These are phyloP conservation scores for Coniophora puteana DNA, from an alignment of 1,284 basidiomycete species.

Conservation along the genomic window DNA sequence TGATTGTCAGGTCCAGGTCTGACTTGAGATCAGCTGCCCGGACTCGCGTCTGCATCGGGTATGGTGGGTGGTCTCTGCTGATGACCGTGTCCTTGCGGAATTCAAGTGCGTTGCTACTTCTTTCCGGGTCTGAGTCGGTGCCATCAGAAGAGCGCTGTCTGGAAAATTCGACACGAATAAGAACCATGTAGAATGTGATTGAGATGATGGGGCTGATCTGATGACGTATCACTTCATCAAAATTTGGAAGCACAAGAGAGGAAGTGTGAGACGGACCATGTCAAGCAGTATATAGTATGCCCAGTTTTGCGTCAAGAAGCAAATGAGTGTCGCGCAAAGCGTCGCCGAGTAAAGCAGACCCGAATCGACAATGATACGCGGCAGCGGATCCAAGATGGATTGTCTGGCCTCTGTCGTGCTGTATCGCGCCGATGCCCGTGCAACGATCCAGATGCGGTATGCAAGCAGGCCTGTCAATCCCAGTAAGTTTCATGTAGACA, in stretches of 20 bases:
- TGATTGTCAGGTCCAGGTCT: too few relatives aligned
- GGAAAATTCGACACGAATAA: slow-evolving; percentile 16
- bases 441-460: slow-evolving; percentile 15
- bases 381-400: slow-evolving; percentile 18
- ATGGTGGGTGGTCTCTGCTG: too few relatives aligned
- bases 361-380: slow-evolving; percentile 30
- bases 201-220: slow-evolving; percentile 17
- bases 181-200: slow-evolving; percentile 18
- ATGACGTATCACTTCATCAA: too few relatives aligned
- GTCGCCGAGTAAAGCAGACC: slow-evolving; percentile 30
- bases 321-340: slow-evolving; percentile 28
- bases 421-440: slow-evolving; percentile 5
- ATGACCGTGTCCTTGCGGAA: too few relatives aligned
- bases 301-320: slow-evolving; percentile 20
- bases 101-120: too few relatives aligned
- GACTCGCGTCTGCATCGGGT: too few relatives aligned
- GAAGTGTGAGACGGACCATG: slow-evolving; percentile 15
- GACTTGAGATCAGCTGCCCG: too few relatives aligned
- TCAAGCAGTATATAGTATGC: slow-evolving; percentile 18
- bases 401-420: neutral
- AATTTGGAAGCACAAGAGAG: neutral
- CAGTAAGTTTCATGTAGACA: too few relatives aligned
- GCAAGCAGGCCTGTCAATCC: slow-evolving; percentile 9
- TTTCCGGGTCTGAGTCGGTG: too few relatives aligned
- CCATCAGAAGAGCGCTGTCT: too few relatives aligned